phyloP scores from a whole-genome alignment of 495 filamentous ascomycete species.

The Staphylotrichum tortipilum region DNA sequence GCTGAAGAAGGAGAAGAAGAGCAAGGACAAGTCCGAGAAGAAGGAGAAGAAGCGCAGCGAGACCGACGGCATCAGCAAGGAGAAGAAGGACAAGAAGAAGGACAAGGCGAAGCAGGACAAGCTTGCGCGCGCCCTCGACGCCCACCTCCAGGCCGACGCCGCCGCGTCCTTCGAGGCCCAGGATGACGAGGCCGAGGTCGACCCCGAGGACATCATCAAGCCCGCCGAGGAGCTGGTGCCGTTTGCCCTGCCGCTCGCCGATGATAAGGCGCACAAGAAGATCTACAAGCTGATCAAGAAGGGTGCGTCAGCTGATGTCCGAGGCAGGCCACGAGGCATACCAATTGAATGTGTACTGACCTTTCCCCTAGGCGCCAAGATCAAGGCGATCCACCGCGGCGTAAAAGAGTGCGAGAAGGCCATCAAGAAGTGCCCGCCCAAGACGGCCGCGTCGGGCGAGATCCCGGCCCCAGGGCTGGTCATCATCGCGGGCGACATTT shows the following conservation, averaged over 20 bases:
- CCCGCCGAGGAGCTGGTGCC: constrained; percentile 71
- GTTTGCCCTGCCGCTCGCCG: constrained; percentile 85
- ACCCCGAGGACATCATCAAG: constrained; percentile 31
- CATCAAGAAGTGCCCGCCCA: constrained; percentile 74
- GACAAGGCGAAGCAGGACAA: constrained; percentile 49
- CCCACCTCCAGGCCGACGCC: constrained; percentile 23
- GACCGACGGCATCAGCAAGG: constrained; percentile 40
- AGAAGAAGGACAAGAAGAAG: constrained; percentile 61
- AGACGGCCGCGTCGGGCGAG: constrained; percentile 42
- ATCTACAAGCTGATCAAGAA: constrained; percentile 87
- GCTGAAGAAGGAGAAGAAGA: constrained; percentile 68
- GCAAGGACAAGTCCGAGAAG: constrained; percentile 78
- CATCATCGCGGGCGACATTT: constrained; percentile 92
- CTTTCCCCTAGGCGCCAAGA: constrained; percentile 62
- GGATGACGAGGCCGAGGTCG: constrained; percentile 15
- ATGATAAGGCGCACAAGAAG: constrained; percentile 90
- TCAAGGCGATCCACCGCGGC: constrained; percentile 88
- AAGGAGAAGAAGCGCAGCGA: constrained; percentile 58
- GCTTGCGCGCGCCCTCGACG: constrained; percentile 30
- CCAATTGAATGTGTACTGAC: neutral
- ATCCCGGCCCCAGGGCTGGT: constrained; percentile 61
- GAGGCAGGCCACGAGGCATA: constrained; percentile 11
- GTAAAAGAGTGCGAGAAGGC: constrained; percentile 98
- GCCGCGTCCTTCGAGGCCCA: constrained; percentile 23
- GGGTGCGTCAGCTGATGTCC: constrained; percentile 59